phyloP scores from a whole-genome alignment of 1,139 yeast species.

The Candida freyschussii region DNA sequence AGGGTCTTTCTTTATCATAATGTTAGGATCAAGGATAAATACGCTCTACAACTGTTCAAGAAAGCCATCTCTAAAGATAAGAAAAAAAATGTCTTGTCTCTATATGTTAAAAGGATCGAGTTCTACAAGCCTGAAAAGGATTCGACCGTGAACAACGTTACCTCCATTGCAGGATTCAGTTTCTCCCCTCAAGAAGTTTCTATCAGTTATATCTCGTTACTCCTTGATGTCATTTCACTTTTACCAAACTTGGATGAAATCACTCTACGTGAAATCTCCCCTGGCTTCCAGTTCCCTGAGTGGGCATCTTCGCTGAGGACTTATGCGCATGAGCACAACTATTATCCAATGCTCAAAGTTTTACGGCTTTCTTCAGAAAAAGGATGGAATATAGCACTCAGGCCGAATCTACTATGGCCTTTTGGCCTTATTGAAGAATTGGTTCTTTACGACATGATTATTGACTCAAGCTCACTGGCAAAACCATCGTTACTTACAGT shows the following conservation, averaged over 20 bases:
- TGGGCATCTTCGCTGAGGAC: conserved; percentile 28
- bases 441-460: conserved; percentile 41
- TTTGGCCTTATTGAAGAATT: conserved; percentile 44
- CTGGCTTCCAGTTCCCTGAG: conserved; percentile 45
- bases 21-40: conserved; percentile 26
- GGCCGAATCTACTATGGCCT: conserved; percentile 35
- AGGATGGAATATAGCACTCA: conserved; percentile 48
- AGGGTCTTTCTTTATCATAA: conserved; percentile 35
- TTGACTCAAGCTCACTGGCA: conserved; percentile 37
- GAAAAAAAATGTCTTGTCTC: conserved; percentile 20
- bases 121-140: conserved; percentile 34
- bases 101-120: conserved; percentile 21
- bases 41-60: conserved; percentile 16
- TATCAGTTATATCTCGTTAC: conserved; percentile 32
- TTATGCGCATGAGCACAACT: conserved; percentile 26
- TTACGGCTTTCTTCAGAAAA: conserved; percentile 36
- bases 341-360: conserved; percentile 19
- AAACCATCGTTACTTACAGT: conserved; percentile 30
- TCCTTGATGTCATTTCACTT: conserved; percentile 34
- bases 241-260: conserved; percentile 32
- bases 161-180: conserved; percentile 20
- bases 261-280: conserved; percentile 43
- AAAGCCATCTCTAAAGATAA: conserved; percentile 23
- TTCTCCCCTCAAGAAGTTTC: conserved; percentile 2
- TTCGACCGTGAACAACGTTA: conserved; percentile 22